Evolutionary conservation across 2,329 filamentous ascomycete genomes (phyloP).

Genomic region (Escovopsis sp.): DNA sequence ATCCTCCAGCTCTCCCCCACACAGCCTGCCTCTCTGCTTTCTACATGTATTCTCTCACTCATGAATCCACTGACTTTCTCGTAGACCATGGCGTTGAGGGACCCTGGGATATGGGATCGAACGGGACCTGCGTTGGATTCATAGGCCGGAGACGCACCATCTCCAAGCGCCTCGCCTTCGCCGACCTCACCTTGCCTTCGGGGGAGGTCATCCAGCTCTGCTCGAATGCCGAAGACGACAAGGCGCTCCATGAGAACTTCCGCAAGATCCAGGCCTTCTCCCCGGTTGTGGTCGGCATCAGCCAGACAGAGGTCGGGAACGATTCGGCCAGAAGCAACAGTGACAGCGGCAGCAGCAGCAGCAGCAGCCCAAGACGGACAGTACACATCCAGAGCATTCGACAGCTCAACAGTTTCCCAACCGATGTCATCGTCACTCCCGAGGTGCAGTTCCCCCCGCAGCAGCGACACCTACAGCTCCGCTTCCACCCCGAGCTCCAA

Average conservation of each 20-base stretch:
- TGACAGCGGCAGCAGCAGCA: constrained; percentile 9
- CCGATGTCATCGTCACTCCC: constrained; percentile 59
- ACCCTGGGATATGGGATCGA: constrained; percentile 6
- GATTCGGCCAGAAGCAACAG: constrained; percentile 10
- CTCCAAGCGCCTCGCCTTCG: constrained; percentile 56
- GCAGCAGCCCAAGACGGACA: constrained; percentile 30
- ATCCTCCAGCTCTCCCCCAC: neutral
- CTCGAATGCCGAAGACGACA: constrained; percentile 22
- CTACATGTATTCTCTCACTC: neutral
- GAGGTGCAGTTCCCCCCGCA: constrained; percentile 60
- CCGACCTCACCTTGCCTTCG: constrained; percentile 30
- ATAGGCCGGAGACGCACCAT: constrained; percentile 53
- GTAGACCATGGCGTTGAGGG: constrained; percentile 15
- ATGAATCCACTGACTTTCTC: constrained; percentile 3
- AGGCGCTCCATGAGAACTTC: constrained; percentile 25
- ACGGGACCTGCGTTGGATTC: constrained; percentile 39
- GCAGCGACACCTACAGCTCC: constrained; percentile 70
- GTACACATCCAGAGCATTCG: constrained; percentile 44
- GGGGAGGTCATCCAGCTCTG: constrained; percentile 30
- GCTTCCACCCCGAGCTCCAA: constrained; percentile 53
- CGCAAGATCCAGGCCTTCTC: constrained; percentile 33
- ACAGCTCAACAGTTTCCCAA: constrained; percentile 22
- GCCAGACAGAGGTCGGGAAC: constrained; percentile 12
- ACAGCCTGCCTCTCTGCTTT: neutral
- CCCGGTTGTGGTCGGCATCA: constrained; percentile 34